A percentile compares a stretch with the other conserved stretches of the same genome.
These are phyloP conservation scores for Triticum urartu DNA, from an alignment of 176 grass and related monocot genomes.

Conservation along the genomic window DNA sequence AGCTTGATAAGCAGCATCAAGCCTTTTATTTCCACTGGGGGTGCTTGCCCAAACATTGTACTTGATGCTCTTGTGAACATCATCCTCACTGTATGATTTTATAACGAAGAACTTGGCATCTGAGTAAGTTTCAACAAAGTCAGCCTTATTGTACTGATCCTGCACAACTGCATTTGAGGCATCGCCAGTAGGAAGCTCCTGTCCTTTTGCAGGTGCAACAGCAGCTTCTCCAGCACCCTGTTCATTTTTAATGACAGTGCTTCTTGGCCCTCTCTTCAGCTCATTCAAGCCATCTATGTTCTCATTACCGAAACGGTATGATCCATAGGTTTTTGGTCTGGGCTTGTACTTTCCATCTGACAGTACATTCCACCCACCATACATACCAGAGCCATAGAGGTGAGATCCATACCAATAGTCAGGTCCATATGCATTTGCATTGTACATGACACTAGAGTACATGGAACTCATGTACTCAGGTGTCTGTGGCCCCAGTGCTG, in stretches of 20 bases:
- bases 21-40: slow-evolving; percentile 87
- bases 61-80: slow-evolving; percentile 92
- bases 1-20: slow-evolving; percentile 77
- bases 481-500: background rate
- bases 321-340: slow-evolving; percentile 57
- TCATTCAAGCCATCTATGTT: slow-evolving; percentile 74
- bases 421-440: slow-evolving; percentile 51
- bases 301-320: slow-evolving; percentile 57
- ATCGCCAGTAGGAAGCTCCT: slow-evolving; percentile 33
- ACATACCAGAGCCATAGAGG: slow-evolving; percentile 53
- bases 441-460: slow-evolving; percentile 57
- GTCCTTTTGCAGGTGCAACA: slow-evolving; percentile 40
- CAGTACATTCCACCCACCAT: slow-evolving; percentile 56
- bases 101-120: slow-evolving; percentile 91
- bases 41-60: slow-evolving; percentile 95
- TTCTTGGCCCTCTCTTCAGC: slow-evolving; percentile 83
- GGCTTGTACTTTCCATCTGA: slow-evolving; percentile 65
- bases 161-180: slow-evolving; percentile 30
- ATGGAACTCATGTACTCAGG: slow-evolving; percentile 50
- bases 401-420: slow-evolving; percentile 61
- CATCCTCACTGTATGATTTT: slow-evolving; percentile 95
- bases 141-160: slow-evolving; percentile 68
- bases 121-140: slow-evolving; percentile 61
- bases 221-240: slow-evolving; percentile 31
- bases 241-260: slow-evolving; percentile 53